phyloP scores from a whole-genome alignment of 2,329 filamentous ascomycete genomes.

The Arachnomyces sp. region DNA sequence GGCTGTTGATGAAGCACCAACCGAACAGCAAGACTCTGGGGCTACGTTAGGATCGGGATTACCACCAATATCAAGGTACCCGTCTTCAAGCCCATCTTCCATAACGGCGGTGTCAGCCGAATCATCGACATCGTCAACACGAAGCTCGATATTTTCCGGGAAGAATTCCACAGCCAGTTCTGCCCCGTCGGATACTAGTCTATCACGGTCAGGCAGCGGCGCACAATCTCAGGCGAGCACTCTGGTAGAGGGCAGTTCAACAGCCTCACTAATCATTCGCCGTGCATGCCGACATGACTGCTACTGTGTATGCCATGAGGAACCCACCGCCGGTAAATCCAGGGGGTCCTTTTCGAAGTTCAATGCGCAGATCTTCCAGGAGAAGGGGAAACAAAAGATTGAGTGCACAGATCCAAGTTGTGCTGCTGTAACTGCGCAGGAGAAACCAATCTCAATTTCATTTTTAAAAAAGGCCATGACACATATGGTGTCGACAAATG shows the following conservation, averaged over 20 bases:
- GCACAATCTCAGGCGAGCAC: not conserved
- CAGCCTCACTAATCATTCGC: slow-evolving; percentile 8
- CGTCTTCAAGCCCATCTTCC: too few species aligned
- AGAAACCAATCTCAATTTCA: not conserved
- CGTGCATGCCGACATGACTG: slow-evolving; percentile 12
- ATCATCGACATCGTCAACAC: not conserved
- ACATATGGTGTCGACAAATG: slow-evolving; percentile 9
- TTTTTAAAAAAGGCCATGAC: slow-evolving; percentile 11
- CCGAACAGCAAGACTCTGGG: slow-evolving; percentile 4
- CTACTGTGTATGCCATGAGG: slow-evolving; percentile 10
- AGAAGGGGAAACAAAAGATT: not conserved
- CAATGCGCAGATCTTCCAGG: slow-evolving; percentile 2
- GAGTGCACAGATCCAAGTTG: slow-evolving; percentile 10
- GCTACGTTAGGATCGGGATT: too few species aligned
- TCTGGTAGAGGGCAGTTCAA: not conserved
- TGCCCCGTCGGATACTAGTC: not conserved
- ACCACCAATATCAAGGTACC: too few species aligned
- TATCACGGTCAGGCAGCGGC: slow-evolving; percentile 2
- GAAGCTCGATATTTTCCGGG: slow-evolving; percentile 1
- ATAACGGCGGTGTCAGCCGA: slow-evolving; percentile 4
- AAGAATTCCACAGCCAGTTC: not conserved
- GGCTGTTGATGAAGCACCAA: slow-evolving; percentile 6
- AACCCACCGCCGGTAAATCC: not conserved
- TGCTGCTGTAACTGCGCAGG: slow-evolving; percentile 2
- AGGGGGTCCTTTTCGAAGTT: not conserved